Conservation (phyloP, 176 grass and related monocot species). For the Musa schizocarpa region DNA sequence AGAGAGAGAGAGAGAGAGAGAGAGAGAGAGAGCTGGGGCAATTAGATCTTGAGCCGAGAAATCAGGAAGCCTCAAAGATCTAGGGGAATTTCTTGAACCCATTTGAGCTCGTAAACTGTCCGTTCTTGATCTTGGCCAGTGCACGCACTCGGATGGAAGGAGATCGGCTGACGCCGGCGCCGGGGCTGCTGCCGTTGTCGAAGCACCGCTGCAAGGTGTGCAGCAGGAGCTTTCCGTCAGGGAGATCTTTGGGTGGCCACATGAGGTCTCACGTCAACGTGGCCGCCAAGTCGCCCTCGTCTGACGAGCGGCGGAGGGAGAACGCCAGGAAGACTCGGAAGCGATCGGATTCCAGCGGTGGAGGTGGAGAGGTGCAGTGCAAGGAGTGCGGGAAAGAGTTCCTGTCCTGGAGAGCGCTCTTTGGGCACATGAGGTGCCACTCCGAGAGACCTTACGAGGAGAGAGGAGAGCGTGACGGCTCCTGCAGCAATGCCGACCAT, state of each 20-base stretch:
- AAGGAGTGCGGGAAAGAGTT: constrained; percentile 26
- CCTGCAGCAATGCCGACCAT: neutral
- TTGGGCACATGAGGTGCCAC: constrained; percentile 7
- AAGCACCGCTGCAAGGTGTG: constrained; percentile 34
- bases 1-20: neutral
- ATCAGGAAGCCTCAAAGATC: neutral
- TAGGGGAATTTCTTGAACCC: neutral
- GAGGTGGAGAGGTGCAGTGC: neutral
- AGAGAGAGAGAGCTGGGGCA: neutral
- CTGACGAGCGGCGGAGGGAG: constrained; percentile 19
- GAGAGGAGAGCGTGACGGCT: neutral
- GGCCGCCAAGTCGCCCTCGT: neutral
- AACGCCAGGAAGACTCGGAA: neutral
- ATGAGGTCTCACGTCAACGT: constrained; percentile 35
- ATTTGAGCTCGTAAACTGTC: neutral
- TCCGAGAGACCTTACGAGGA: neutral
- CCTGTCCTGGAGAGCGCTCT: constrained; percentile 15
- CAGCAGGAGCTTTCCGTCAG: constrained; percentile 31
- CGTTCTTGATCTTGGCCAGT: neutral
- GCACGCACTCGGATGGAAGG: neutral
- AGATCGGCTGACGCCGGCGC: neutral
- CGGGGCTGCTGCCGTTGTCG: neutral
- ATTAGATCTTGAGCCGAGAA: neutral
- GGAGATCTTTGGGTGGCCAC: constrained; percentile 43
- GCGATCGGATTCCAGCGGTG: constrained; percentile 9